Evolutionary conservation across 2,329 filamentous ascomycete species (phyloP).

Genomic region (Diplodia seriata): DNA sequence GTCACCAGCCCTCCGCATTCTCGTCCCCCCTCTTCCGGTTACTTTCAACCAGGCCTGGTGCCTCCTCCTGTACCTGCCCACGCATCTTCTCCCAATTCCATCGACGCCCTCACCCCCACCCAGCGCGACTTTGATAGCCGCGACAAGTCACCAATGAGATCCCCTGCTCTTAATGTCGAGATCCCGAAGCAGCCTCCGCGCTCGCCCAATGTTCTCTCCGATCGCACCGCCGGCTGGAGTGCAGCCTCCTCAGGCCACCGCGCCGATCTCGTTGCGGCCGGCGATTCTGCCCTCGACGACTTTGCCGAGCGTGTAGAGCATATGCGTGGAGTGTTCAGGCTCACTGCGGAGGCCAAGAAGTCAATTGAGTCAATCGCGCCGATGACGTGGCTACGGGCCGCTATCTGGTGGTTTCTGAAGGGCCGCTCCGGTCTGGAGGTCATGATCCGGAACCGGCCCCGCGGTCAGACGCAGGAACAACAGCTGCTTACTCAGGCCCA

Average conservation of each 20-base stretch:
- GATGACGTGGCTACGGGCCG: slow-evolving; percentile 73
- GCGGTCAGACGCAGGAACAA: slow-evolving; percentile 54
- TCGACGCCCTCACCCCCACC: slow-evolving; percentile 27
- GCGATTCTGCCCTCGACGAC: slow-evolving; percentile 63
- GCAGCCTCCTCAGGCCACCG: slow-evolving; percentile 29
- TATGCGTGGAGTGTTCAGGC: slow-evolving; percentile 75
- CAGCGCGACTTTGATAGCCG: slow-evolving; percentile 30
- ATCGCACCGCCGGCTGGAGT: slow-evolving; percentile 25
- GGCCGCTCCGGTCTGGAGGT: slow-evolving; percentile 78
- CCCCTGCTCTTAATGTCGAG: slow-evolving; percentile 30
- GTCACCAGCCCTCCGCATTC: slow-evolving; percentile 24
- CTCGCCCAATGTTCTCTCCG: slow-evolving; percentile 10
- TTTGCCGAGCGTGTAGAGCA: slow-evolving; percentile 76
- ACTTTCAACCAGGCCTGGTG: slow-evolving; percentile 27
- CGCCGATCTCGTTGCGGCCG: slow-evolving; percentile 21
- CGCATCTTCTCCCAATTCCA: slow-evolving; percentile 17
- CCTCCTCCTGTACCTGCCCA: slow-evolving; percentile 28
- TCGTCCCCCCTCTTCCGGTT: slow-evolving; percentile 15
- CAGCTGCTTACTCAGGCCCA: slow-evolving; percentile 73
- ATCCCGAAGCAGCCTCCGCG: slow-evolving; percentile 32
- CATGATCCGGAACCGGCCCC: slow-evolving; percentile 70
- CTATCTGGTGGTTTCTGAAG: slow-evolving; percentile 88
- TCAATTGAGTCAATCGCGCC: slow-evolving; percentile 69
- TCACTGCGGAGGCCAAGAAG: slow-evolving; percentile 77
- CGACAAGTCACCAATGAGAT: slow-evolving; percentile 28